Evolutionary conservation across 2,329 filamentous ascomycete genomes (phyloP), one percentile per base, ranked within the genome.

Genomic region (Aspergillus cejpii): DNA sequence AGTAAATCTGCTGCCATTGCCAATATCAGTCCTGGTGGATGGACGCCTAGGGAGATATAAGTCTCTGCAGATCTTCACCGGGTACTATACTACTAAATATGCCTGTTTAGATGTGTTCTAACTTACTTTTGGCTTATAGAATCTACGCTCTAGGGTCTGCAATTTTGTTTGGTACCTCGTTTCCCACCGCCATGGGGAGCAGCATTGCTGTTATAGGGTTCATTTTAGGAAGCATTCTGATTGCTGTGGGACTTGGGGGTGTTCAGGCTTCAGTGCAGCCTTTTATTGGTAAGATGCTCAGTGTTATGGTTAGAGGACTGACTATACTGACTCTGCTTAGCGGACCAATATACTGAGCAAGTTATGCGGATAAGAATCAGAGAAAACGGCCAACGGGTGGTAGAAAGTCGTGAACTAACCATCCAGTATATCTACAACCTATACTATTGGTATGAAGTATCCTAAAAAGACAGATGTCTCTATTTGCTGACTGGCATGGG

Each of bases 401-500:
- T 45, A 6, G 24, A 26, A 5, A 33, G 29, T 24, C 43, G 31
- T 12, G 27, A 21, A 7, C n/a, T 45, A 15, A 45, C 43, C 14
- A 20, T 45, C 8, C 43, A 41, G 19, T 41, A 41, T 24, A 26
- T 45, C 1, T 45, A 45, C 31, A 45, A 41, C 14, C n/a, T 41
- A 6, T 45, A 41, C 24, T 48, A 42, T 38, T 48, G 42, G 45
- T 45, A 10, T 33, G 41, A 15, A 37, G 8, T 21, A 24, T 1
- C 17, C 4, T 4, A 12, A 5, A 15, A 10, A 15, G 6, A 8
- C 2, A 12, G n/a, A 31, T 10, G n/a, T 4, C n/a, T 29, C 1
- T 15, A 3, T n/a, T 14, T 31, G 10, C 14, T 31, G n/a, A 31
- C 28, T 28, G 6, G 0, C 28, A 31, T 15, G n/a, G 14, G n/a